These are phyloP conservation scores for Ceratocystis ficicola DNA, from an alignment of 2,329 filamentous ascomycete genomes.

Conservation along the genomic window DNA sequence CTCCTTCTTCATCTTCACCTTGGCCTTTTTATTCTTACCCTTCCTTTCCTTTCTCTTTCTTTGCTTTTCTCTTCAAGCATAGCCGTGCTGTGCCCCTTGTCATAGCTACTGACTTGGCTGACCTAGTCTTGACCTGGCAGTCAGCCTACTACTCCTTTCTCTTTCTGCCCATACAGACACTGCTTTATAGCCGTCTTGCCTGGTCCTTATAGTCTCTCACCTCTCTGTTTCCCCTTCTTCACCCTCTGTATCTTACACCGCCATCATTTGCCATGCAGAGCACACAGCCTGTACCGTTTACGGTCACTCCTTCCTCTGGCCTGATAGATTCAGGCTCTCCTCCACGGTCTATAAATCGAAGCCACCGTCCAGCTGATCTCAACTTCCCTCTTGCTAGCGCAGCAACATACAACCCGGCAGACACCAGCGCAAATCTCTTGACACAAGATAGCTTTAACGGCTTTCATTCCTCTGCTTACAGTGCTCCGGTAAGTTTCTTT, in stretches of 20 bases:
- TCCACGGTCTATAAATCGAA: constrained; percentile 2
- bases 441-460: neutral
- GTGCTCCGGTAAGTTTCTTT: neutral
- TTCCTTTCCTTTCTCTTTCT: neutral
- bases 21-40: neutral
- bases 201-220: neutral
- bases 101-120: neutral
- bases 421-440: neutral
- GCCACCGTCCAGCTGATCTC: neutral
- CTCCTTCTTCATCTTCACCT: neutral
- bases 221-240: neutral
- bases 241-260: neutral
- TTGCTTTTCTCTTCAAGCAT: neutral
- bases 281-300: neutral
- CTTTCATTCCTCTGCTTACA: neutral
- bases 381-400: neutral
- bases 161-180: neutral
- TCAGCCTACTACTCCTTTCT: neutral
- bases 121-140: neutral
- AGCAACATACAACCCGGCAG: neutral
- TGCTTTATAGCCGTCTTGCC: neutral
- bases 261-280: neutral
- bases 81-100: neutral
- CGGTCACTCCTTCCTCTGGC: neutral
- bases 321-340: neutral